Base-by-base conservation (phyloP, 345 rosid genomes). In the Leavenworthia alabamica region DNA sequence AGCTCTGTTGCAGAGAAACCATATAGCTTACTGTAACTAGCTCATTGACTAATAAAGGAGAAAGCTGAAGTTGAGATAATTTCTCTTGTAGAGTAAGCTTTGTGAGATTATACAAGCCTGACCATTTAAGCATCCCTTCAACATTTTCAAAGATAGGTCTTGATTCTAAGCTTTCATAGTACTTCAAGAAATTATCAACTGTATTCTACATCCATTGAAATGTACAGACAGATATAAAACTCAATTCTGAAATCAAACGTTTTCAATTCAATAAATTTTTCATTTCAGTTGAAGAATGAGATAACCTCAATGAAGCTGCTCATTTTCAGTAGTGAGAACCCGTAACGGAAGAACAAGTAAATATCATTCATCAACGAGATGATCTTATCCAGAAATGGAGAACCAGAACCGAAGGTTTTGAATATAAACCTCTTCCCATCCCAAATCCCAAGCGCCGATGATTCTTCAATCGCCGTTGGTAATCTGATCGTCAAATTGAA, bases 121-220 rank as follows among this genome's bases (percentile, higher is more conserved):
- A 79, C 97, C 99, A 93, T 56, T 83, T 75, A 40, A 93, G 91
- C 99, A 93, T 89, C 76, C 53, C 86, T 17, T 89, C 99, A 36
- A 93, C 96, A 23, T 77, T 86, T 39, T 82, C 76, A 39, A 93
- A 93, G 55, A 78, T 56, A 0, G 99, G 97, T 58, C 97, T 89
- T 2, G 70, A 62, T 40, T 86, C 88, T 61, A 67, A 15, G 45
- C 76, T 77, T 39, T 80, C 78, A 22, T 93, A 93, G 72, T 83
- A 87, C 78, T 83, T 93, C 77, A 93, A 74, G 74, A 89, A 93
- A 60, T 68, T 78, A 55, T 57, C 72, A 29, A 87, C 84, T 20
- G 81, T 75, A 15, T 8, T 70, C 88, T 88, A 77, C 88, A 80
- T 56, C 44, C 51, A 42, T 62, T 11, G 17, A 62, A 55, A 39